Base-by-base conservation (phyloP, 352 stramenopile species). In the Pythium sukuiense region DNA sequence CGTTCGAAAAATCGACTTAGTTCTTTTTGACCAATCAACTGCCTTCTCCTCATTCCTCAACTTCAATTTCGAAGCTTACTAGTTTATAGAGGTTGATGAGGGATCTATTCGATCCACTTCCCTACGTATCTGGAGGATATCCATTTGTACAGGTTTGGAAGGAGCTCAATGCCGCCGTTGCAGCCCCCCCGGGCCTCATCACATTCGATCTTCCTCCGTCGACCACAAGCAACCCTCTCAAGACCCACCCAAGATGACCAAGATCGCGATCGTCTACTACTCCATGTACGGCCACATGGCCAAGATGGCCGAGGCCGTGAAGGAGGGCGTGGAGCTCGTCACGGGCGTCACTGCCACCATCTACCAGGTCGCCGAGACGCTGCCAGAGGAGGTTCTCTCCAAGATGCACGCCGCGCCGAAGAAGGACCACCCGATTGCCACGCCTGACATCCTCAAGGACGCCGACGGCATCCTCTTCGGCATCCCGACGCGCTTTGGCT, bases 391-490 rank as follows among this genome's bases (percentile, higher is more conserved):
- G 29, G 72, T 96, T 27, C 70, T 97, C 12, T 53, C 32, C 16
- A 93, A 93, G 69, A 97, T 97, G 87, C 76, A 87, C 63, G 90
- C 89, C 18, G 58, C 85, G 16, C 75, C 85, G 53, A 94, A 96
- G 76, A 80, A 81, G 46, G 81, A 88, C 66, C 37, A 88, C 69
- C 84, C 85, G 5, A 67, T 92, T 20, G 81, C 83, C 26, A 84
- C 79, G 12, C 60, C 81, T 6, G 79, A 89, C 37, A 62, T 87
- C 24, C 70, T 97, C 49, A 76, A 79, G 53, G 79, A 92, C 9
- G 77, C 77, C 12, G 88, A 97, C 65, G 92, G 89, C 52, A 70
- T 98, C 59, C 67, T 97, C 9, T 92, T 98, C 48, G 90, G 91
- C 60, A 68, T 97, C 62, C 83, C 85, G 24, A 96, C 89, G 56